phyloP scores from a whole-genome alignment of 139 green algal genomes.

The Chlorella sp. region DNA sequence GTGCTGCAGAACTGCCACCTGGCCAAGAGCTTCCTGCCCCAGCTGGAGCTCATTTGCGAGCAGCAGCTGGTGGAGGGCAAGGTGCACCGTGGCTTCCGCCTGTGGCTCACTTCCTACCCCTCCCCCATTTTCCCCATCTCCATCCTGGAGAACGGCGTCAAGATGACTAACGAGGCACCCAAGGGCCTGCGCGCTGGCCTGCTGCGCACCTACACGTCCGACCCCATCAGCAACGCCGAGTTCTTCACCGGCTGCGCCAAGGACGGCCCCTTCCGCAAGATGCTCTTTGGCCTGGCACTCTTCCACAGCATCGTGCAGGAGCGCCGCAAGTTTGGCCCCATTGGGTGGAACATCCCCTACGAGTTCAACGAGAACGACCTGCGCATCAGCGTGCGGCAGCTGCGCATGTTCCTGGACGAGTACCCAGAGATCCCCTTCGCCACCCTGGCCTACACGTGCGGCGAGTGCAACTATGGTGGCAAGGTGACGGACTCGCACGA shows the following conservation, averaged over 20 bases:
- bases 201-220: constrained; percentile 61
- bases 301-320: constrained; percentile 74
- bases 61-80: constrained; percentile 54
- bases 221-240: constrained; percentile 57
- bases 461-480: constrained; percentile 77
- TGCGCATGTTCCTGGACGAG: constrained; percentile 79
- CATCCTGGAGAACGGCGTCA: constrained; percentile 67
- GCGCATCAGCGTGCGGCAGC: constrained; percentile 65
- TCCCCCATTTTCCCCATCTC: constrained; percentile 61
- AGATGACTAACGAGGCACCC: constrained; percentile 69
- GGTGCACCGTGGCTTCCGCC: constrained; percentile 39
- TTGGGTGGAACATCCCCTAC: constrained; percentile 76
- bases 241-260: constrained; percentile 63
- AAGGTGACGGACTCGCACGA: constrained; percentile 75
- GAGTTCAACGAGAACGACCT: constrained; percentile 80
- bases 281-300: constrained; percentile 70
- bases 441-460: constrained; percentile 57
- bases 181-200: constrained; percentile 53
- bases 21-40: constrained; percentile 61
- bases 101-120: constrained; percentile 75
- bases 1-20: constrained; percentile 74
- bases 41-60: constrained; percentile 71
- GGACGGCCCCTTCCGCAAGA: constrained; percentile 52
- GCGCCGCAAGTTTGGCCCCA: constrained; percentile 69
- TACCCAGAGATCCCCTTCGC: constrained; percentile 66